Evolutionary conservation across 352 stramenopile species (phyloP).

Genomic region (Pythium guiyangense): DNA sequence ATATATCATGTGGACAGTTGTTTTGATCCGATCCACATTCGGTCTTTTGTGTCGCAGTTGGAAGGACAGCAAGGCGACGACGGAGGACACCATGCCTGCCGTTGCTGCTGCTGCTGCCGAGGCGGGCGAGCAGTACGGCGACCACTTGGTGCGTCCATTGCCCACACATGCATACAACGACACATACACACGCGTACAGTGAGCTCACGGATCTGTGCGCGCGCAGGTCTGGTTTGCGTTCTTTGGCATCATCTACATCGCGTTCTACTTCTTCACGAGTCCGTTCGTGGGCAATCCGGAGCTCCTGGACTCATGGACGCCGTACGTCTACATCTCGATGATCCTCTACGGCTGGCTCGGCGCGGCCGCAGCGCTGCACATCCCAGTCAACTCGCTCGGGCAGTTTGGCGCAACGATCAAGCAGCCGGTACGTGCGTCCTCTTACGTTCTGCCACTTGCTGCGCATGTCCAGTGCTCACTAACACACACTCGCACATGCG

Average conservation of each 20-base stretch:
- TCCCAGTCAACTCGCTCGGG: slow-evolving; percentile 62
- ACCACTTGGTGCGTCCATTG: slow-evolving; percentile 15
- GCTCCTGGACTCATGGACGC: slow-evolving; percentile 81
- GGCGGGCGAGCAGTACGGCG: slow-evolving; percentile 4
- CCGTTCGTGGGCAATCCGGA: slow-evolving; percentile 84
- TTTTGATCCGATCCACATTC: background rate
- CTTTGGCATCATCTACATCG: slow-evolving; percentile 74
- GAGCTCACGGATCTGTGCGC: background rate
- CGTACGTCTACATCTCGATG: slow-evolving; percentile 87
- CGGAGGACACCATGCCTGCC: background rate
- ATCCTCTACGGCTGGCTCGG: slow-evolving; percentile 82
- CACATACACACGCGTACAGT: background rate
- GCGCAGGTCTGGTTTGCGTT: slow-evolving; percentile 77
- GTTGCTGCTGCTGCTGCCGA: slow-evolving; percentile 1
- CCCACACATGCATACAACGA: background rate
- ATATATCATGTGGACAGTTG: background rate
- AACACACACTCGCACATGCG: too few relatives aligned
- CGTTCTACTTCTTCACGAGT: slow-evolving; percentile 89
- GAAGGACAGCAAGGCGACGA: background rate
- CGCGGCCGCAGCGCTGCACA: slow-evolving; percentile 68
- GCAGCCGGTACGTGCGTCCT: slow-evolving; percentile 46
- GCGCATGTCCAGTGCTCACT: background rate
- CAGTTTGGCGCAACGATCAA: slow-evolving; percentile 81
- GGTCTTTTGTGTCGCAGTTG: background rate
- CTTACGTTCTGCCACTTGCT: background rate